These are phyloP conservation scores for Sporisorium iseilematis-ciliati DNA, from an alignment of 1,284 basidiomycete genomes.

Conservation along the genomic window DNA sequence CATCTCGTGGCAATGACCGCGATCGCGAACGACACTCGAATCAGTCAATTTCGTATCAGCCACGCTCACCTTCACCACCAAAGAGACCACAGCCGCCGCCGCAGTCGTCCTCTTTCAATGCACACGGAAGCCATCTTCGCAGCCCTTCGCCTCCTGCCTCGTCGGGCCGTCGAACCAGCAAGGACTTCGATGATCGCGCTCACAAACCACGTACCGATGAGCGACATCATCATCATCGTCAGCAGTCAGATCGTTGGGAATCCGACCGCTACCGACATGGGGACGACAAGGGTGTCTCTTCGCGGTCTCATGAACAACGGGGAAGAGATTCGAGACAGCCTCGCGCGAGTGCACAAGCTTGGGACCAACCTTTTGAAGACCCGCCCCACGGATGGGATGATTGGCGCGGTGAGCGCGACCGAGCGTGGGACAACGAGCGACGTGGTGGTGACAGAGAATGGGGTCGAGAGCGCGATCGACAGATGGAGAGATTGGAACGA, in stretches of 20 bases:
- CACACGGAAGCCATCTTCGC: conserved; percentile 10
- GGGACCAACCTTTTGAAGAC: conserved; percentile 5
- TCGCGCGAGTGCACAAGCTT: background rate
- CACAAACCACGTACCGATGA: background rate
- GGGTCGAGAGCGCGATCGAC: conserved; percentile 6
- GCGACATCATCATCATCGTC: conserved; percentile 13
- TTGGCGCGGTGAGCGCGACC: conserved; percentile 5
- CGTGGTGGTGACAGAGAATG: conserved; percentile 4
- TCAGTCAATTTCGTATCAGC: conserved; percentile 17
- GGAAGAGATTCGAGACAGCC: conserved; percentile 4
- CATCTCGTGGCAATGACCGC: conserved; percentile 8
- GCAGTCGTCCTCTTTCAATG: background rate
- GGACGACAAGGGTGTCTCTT: background rate
- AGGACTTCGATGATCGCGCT: background rate
- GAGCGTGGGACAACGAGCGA: conserved; percentile 6
- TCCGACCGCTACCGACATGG: background rate
- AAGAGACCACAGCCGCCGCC: conserved; percentile 1
- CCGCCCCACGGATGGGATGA: background rate
- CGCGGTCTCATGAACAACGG: conserved; percentile 4
- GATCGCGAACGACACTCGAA: conserved; percentile 9
- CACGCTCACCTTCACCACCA: conserved; percentile 22
- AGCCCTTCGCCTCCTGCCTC: conserved; percentile 32
- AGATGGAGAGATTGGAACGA: conserved; percentile 11
- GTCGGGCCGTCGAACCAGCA: conserved; percentile 8
- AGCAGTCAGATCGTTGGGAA: conserved; percentile 5